Base-by-base conservation (phyloP, 2,329 filamentous ascomycete species). In the Fusarium zealandicum region DNA sequence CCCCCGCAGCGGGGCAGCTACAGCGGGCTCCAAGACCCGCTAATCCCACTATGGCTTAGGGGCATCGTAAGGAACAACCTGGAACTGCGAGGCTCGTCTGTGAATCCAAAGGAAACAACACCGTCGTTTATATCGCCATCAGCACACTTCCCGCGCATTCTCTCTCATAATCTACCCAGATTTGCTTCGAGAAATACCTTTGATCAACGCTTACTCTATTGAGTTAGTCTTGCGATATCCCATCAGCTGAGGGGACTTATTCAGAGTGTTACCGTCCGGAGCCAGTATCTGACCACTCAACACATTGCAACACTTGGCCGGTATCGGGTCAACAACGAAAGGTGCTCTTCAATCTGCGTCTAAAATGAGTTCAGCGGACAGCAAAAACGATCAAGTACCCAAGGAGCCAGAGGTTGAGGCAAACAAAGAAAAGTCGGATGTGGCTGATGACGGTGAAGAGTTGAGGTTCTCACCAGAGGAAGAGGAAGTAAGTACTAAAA, bases 381-480 rank as follows among this genome's bases (percentile, higher is more conserved):
- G 32, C 2, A 42, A 13, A 20, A 53, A 50, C 18, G 41, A 46
- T 25, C 38, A 42, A 4, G 33, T 30, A 14, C 33, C 25, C 7
- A 51, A 45, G 20, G 32, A 42, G 5, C 13, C 32, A 4, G 44
- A 39, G 2, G 5, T 13, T 7, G 44, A 42, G 3, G 43, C 36
- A 10, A 37, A 14, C 2, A 45, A 57, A 18, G 40, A 51, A 2
- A 39, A 38, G 3, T n/a, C 39, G 10, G 39, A 54, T 0, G 33
- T 48, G 6, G 13, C 35, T 11, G 63, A 63, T 25, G 68, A 63
- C 20, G 68, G 64, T 31, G 69, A 72, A n/a, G 64, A 65, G 46
- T 41, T 69, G 18, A 58, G 72, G 69, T 83, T 85, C 62, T 70
- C 82, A 1, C 78, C 82, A 2, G 81, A 85, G 50, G 81, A 86